These are phyloP conservation scores for Dactylellina haptotyla DNA, from an alignment of 2,329 filamentous ascomycete genomes.

Conservation along the genomic window DNA sequence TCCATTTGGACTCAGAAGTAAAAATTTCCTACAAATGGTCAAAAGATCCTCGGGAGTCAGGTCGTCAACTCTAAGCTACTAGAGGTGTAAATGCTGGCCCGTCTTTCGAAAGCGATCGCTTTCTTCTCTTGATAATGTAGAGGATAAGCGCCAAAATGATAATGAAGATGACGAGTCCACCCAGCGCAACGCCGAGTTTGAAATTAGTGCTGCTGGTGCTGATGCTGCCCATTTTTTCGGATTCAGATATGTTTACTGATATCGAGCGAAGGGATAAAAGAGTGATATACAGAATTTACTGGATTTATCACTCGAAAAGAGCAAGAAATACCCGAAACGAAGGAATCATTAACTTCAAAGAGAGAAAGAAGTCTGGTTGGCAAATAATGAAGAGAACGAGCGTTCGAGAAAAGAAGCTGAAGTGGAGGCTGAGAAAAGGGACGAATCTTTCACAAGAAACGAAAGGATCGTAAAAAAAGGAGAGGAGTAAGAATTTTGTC, in stretches of 20 bases:
- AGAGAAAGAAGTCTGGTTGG: neutral
- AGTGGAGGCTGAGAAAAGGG: neutral
- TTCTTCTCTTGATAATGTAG: conserved; percentile 17
- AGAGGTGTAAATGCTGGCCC: conserved; percentile 21
- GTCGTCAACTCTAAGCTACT: no score
- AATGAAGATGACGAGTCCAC: conserved; percentile 15
- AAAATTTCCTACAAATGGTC: no score
- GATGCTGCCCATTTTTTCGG: conserved; percentile 9
- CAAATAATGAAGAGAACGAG: conserved; percentile 23
- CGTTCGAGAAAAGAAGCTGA: neutral
- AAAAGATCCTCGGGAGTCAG: no score
- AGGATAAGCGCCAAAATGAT: conserved; percentile 21
- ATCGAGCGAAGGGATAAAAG: conserved; percentile 1
- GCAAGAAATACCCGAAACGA: neutral
- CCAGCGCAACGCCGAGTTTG: conserved; percentile 26
- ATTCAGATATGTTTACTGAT: neutral
- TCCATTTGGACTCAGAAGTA: no score
- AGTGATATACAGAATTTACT: no score
- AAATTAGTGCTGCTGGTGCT: conserved; percentile 18
- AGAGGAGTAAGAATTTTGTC: neutral
- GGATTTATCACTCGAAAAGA: no score
- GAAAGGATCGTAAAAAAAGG: conserved; percentile 1
- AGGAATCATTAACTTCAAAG: conserved; percentile 3
- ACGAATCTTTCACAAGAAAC: conserved; percentile 1
- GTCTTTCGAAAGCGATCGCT: neutral